Evolutionary conservation across 257 asterid genomes (phyloP).

Genomic region (Solanum pimpinellifolium): DNA sequence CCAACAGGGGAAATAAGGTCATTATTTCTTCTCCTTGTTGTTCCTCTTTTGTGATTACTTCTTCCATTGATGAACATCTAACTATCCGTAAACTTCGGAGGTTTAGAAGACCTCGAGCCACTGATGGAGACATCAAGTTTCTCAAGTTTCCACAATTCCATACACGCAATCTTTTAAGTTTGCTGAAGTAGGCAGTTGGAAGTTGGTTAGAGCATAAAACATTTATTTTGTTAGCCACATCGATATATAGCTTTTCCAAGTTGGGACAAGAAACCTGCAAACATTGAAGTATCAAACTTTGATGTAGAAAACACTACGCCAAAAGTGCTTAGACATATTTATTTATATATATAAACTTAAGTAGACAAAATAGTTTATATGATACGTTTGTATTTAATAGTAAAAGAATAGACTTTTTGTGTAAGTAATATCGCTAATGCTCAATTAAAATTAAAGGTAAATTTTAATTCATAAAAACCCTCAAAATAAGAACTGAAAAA

Average conservation of each 20-base stretch:
- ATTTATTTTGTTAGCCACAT: background rate
- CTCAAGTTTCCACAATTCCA: fast-evolving
- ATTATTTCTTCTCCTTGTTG: background rate
- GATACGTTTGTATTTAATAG: no score
- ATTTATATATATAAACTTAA: no score
- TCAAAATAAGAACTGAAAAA: no score
- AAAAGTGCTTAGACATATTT: no score
- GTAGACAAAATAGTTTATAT: no score
- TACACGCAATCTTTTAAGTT: background rate
- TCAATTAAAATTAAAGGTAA: no score
- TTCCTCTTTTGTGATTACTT: background rate
- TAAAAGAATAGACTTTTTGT: no score
- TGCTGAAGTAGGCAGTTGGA: background rate
- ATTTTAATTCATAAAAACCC: no score
- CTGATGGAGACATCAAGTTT: background rate
- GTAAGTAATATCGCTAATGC: no score
- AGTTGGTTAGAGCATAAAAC: background rate
- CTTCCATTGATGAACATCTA: background rate
- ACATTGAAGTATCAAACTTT: no score
- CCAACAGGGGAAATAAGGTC: background rate
- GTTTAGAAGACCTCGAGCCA: background rate
- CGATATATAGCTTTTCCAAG: background rate
- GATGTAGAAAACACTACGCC: no score
- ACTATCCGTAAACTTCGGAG: fast-evolving
- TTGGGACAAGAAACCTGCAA: background rate